Base-by-base conservation (phyloP, 2,329 filamentous ascomycete species). In the Verticillium dahliae region DNA sequence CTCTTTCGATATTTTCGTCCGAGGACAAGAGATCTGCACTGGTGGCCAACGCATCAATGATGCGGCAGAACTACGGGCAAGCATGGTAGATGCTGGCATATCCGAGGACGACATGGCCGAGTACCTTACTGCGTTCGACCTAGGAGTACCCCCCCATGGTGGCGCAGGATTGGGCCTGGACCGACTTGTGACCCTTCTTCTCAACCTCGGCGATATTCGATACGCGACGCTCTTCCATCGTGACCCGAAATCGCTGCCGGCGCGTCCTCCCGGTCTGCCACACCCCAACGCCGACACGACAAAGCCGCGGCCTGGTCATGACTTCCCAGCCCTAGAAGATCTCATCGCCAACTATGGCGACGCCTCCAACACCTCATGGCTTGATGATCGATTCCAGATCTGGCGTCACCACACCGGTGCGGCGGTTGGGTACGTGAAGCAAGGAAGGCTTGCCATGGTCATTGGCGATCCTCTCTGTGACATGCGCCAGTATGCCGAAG, bases 331-430 rank as follows among this genome's bases (percentile, higher is more conserved):
- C 0, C 73, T 97, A 5, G 91, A 93, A 72, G 90, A 96, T 71
- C 86, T 97, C 52, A 92, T 97, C 73, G 92, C 92, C 71, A 97
- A 97, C 74, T 97, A 97, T 68, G 93, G 93, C 65, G 93, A 97
- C 74, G 92, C 93, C 1, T 92, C 92, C 57, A 96, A 96, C 70
- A 97, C 93, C 0, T 95, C 92, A 0, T 97, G 92, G 92, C 84
- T 95, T 7, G 93, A 97, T 72, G 90, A 92, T 6, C 87, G 92
- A 6, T 97, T 93, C 73, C 83, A 91, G 70, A 87, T 96, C 62
- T 97, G 92, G 91, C 88, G 93, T 35, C 91, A 97, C 71, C 77
- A 84, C 27, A 74, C 78, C 38, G 93, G 93, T 57, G 93, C 92
- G 0, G 92, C 92, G 5, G 83, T 97, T 38, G 90, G 92, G 11